Percentiles rank a stretch among this genome's conserved stretches.
These are phyloP conservation scores for Cephaloascus albidus DNA, from an alignment of 805 yeast species.

Conservation along the genomic window DNA sequence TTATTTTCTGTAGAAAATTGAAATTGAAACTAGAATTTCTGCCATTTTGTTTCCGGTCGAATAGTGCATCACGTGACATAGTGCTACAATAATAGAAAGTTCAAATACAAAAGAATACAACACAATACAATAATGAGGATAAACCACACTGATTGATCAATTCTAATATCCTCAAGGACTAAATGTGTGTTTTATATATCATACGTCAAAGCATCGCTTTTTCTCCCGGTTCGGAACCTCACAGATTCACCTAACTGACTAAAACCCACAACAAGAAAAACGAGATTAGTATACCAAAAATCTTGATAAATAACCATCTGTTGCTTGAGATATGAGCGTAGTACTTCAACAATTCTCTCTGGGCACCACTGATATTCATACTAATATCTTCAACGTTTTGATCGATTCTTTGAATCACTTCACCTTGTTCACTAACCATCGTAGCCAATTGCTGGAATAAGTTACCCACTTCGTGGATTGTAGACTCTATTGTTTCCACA, in stretches of 20 bases:
- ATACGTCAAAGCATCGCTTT: no score
- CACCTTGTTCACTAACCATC: conserved; percentile 97
- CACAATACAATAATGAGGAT: no score
- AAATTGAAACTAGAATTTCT: no score
- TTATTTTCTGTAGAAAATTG: no score
- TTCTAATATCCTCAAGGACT: no score
- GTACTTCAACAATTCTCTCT: conserved; percentile 84
- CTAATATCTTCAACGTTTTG: conserved; percentile 90
- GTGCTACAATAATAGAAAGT: no score
- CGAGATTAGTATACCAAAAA: conserved; percentile 77
- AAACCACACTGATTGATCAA: no score
- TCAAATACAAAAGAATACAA: no score
- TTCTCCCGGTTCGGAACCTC: no score
- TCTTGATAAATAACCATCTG: conserved; percentile 84
- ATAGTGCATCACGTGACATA: no score
- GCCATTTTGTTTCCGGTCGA: no score
- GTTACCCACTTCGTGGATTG: conserved; percentile 93
- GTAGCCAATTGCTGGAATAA: conserved; percentile 91
- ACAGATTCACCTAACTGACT: conserved; percentile 44
- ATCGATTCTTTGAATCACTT: conserved; percentile 90
- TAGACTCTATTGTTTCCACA: conserved; percentile 93
- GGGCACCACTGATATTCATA: conserved; percentile 87
- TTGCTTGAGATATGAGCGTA: conserved; percentile 82
- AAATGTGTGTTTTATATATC: no score
- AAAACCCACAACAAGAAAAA: conserved; percentile 74